phyloP scores from a whole-genome alignment of 2,329 filamentous ascomycete species.

The Sclerotinia trifoliorum region DNA sequence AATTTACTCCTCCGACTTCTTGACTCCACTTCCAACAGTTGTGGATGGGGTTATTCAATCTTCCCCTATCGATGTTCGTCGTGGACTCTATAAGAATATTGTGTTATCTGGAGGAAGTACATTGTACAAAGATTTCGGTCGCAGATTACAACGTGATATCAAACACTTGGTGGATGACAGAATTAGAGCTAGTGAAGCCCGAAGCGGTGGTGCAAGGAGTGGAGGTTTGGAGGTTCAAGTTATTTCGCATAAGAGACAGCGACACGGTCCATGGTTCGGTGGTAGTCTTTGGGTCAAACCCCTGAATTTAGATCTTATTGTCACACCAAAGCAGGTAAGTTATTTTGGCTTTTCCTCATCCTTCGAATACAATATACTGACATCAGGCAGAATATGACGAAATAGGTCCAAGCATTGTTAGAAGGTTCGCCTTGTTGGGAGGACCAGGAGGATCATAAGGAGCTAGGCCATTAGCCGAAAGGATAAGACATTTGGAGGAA shows the following conservation, averaged over 20 bases:
- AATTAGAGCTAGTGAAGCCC: conserved; percentile 87
- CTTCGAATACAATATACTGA: not conserved
- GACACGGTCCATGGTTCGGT: conserved; percentile 98
- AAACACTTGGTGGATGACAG: conserved; percentile 91
- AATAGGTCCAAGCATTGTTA: conserved; percentile 92
- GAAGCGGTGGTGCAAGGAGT: conserved; percentile 83
- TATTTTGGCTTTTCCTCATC: not conserved
- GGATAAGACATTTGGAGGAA: conserved; percentile 8
- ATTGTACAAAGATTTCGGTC: conserved; percentile 96
- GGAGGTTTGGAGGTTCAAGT: conserved; percentile 96
- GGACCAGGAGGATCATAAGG: conserved; percentile 76
- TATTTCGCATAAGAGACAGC: conserved; percentile 94
- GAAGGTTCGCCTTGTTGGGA: conserved; percentile 89
- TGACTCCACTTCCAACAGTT: conserved; percentile 89
- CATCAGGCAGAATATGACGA: conserved; percentile 66
- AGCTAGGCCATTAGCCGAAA: not conserved
- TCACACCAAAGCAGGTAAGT: conserved; percentile 72
- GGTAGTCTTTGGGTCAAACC: conserved; percentile 95
- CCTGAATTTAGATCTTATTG: conserved; percentile 99
- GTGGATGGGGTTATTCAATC: conserved; percentile 97
- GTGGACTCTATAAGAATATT: conserved; percentile 99
- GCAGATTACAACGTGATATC: conserved; percentile 94
- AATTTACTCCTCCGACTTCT: conserved; percentile 98
- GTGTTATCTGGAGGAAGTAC: conserved; percentile 96
- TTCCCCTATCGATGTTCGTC: conserved; percentile 93